phyloP scores from a whole-genome alignment of 352 stramenopile species.

The Pythium aristosporum region DNA sequence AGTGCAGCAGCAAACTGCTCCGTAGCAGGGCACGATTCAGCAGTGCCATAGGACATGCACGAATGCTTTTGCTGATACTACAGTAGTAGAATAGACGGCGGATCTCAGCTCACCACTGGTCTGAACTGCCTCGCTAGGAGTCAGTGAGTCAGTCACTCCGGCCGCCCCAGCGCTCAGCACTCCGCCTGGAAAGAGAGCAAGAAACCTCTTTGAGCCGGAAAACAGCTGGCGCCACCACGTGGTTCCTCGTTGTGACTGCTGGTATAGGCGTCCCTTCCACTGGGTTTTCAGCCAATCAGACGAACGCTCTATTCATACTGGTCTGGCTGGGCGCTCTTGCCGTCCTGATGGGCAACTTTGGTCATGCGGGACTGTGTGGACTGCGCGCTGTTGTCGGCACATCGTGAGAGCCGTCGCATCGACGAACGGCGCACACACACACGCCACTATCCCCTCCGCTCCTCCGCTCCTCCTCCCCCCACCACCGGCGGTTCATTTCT shows the following conservation, averaged over 20 bases:
- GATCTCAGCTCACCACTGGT: too few relatives aligned
- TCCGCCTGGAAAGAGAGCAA: background rate
- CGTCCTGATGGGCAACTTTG: background rate
- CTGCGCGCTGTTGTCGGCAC: constrained; percentile 2
- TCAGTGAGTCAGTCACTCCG: background rate
- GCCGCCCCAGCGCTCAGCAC: background rate
- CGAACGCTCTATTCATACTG: background rate
- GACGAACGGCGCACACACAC: too few relatives aligned
- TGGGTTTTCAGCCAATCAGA: background rate
- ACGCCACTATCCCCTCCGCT: background rate
- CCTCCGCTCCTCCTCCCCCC: background rate
- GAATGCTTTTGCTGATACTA: too few relatives aligned
- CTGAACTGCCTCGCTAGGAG: background rate
- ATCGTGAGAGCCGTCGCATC: background rate
- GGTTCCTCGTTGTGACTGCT: background rate
- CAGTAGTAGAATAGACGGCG: too few relatives aligned
- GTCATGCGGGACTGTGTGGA: background rate
- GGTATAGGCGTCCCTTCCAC: background rate
- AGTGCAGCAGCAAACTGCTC: too few relatives aligned
- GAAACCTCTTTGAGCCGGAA: constrained; percentile 15
- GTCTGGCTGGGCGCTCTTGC: background rate
- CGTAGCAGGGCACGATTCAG: too few relatives aligned
- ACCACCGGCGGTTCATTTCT: too few relatives aligned
- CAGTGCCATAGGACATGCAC: too few relatives aligned
- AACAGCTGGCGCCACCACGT: constrained; percentile 13